Evolutionary conservation across 2,329 filamentous ascomycete species (phyloP).

Genomic region (Alternaria sp.): DNA sequence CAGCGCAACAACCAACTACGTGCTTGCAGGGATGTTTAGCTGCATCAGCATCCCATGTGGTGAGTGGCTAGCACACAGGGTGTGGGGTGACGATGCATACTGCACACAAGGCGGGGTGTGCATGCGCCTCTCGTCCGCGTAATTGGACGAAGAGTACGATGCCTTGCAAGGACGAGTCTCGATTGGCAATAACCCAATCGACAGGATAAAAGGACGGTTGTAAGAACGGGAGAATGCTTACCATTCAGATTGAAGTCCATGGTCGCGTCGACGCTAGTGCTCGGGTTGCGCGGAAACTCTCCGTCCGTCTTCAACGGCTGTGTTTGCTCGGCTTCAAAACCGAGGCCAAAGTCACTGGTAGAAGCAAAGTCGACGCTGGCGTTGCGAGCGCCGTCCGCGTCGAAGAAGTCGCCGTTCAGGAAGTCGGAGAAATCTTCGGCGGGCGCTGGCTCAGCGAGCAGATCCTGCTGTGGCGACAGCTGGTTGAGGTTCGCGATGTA

Average conservation of each 20-base stretch:
- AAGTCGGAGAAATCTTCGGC: constrained; percentile 60
- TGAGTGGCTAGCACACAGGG: constrained; percentile 32
- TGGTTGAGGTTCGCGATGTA: constrained; percentile 87
- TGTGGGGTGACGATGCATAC: constrained; percentile 39
- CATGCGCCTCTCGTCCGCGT: constrained; percentile 22
- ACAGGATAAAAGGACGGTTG: constrained; percentile 7
- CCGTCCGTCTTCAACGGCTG: constrained; percentile 19
- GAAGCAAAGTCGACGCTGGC: constrained; percentile 32
- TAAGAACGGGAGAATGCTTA: constrained; percentile 30
- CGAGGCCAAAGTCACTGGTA: constrained; percentile 37
- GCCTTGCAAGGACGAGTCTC: constrained; percentile 17
- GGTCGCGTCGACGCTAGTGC: constrained; percentile 27
- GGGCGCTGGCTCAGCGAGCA: constrained; percentile 48
- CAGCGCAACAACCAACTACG: constrained; percentile 42
- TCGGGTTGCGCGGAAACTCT: constrained; percentile 19
- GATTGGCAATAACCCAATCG: constrained; percentile 11
- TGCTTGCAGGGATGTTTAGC: constrained; percentile 41
- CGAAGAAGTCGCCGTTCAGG: constrained; percentile 65
- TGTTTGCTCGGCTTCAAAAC: constrained; percentile 31
- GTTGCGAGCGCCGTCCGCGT: constrained; percentile 63
- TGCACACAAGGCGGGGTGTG: constrained; percentile 34
- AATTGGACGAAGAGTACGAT: constrained; percentile 32
- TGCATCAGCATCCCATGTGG: constrained; percentile 19
- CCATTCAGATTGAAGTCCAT: constrained; percentile 47
- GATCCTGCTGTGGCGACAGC: constrained; percentile 55